Evolutionary conservation across 768 basidiomycete genomes (phyloP).

Genomic region (Boletus rufocinnamomeus): DNA sequence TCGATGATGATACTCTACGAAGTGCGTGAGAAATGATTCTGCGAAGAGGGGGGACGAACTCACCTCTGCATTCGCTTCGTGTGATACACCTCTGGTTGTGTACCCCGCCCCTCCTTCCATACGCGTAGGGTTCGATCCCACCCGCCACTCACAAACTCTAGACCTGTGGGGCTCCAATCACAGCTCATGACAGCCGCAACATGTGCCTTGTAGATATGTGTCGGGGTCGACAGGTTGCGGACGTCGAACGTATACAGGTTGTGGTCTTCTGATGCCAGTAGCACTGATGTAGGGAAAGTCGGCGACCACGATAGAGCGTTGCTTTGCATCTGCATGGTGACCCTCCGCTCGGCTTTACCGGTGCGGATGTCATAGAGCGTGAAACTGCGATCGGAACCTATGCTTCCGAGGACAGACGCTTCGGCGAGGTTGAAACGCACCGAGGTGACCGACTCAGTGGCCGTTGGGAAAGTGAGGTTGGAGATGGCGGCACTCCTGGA

Average conservation of each 20-base stretch:
- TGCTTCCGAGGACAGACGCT: constrained; percentile 90
- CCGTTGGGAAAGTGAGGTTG: constrained; percentile 83
- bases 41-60: constrained; percentile 5
- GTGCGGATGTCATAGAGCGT: constrained; percentile 96
- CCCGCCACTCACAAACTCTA: constrained; percentile 93
- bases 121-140: constrained; percentile 95
- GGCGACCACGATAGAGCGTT: constrained; percentile 96
- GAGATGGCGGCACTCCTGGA: constrained; percentile 80
- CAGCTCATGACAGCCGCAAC: constrained; percentile 96
- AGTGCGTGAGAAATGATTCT: background rate
- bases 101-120: constrained; percentile 87
- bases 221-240: constrained; percentile 76
- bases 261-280: constrained; percentile 98
- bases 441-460: constrained; percentile 84
- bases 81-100: constrained; percentile 88
- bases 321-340: constrained; percentile 92
- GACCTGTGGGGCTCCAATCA: constrained; percentile 96
- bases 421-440: constrained; percentile 95
- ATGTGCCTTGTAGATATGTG: constrained; percentile 95
- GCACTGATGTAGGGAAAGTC: constrained; percentile 85
- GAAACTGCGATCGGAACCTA: constrained; percentile 94
- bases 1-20: constrained; percentile 78
- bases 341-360: constrained; percentile 89
- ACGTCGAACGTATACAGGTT: constrained; percentile 98
- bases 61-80: constrained; percentile 99